Base-by-base conservation (phyloP, 306 rosid genomes). In the Acacia melanoxylon region DNA sequence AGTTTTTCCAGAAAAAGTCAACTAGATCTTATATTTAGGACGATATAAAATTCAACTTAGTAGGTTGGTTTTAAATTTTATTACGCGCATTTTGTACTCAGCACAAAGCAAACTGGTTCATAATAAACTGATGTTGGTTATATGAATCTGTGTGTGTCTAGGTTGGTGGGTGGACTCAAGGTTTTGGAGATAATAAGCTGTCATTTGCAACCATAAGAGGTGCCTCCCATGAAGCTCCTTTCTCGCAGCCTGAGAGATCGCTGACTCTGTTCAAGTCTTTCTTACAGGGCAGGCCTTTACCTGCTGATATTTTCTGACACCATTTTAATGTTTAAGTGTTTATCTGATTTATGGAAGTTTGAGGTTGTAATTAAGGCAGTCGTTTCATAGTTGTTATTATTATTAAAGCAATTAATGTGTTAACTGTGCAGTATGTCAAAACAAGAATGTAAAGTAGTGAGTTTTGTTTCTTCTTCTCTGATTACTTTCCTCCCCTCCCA, bases 151-250 rank as follows among this genome's bases (percentile, higher is more conserved):
- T 31, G 48, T 75, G 72, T 78, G 72, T 66, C 71, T 82, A 95
- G 98, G 99, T 93, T 69, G 99, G 99, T 75, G 99, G 99, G 2
- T 95, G 99, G 99, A 95, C 99, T 82, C 98, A 93, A 82, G 98
- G 89, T 76, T 95, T 93, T 83, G 99, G 94, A 10, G 31, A 58
- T 58, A 87, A 95, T 78, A 80, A 89, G 37, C 93, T 95, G 72
- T 89, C 99, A 25, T 95, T 95, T 85, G 99, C 98, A 41, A 93
- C 99, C 41, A 76, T 92, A 12, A 91, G 97, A 91, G 98, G 97
- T 74, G 98, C 97, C 41, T 95, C 98, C 16, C 98, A 91, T 66
- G 98, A 93, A 87, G 98, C 92, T 40, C 98, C 98, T 40, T 95
- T 95, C 93, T 95, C 98, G 4, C 98, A 95, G 85, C 98, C 97